Evolutionary conservation across 1,284 basidiomycete genomes (phyloP).

Genomic region (Microbotryum saponariae): DNA sequence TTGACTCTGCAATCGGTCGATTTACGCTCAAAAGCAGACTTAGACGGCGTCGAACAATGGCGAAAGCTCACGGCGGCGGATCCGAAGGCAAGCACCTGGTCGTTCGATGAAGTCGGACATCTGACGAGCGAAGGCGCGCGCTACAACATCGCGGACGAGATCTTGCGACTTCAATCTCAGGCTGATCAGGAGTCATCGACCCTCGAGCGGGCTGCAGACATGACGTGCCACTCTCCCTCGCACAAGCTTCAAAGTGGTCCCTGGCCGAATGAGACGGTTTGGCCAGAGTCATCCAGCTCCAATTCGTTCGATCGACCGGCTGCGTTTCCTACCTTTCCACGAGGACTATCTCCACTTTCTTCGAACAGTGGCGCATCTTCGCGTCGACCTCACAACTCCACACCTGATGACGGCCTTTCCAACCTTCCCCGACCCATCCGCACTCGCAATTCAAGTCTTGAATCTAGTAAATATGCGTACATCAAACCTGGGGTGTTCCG

Average conservation of each 20-base stretch:
- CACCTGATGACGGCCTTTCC: too few species aligned
- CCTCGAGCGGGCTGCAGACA: background rate
- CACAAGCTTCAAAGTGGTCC: background rate
- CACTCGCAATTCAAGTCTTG: too few species aligned
- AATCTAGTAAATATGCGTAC: too few species aligned
- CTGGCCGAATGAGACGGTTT: background rate
- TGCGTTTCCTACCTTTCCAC: background rate
- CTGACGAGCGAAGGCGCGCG: conserved; percentile 9
- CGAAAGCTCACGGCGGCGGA: background rate
- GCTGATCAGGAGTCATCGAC: background rate
- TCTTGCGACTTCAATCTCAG: conserved; percentile 17
- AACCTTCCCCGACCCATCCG: too few species aligned
- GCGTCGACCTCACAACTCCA: too few species aligned
- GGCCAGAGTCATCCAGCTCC: background rate
- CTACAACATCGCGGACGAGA: conserved; percentile 28
- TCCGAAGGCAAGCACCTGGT: conserved; percentile 8
- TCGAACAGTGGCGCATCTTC: too few species aligned
- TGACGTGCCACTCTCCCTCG: background rate
- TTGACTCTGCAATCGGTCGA: background rate
- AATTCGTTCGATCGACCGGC: background rate
- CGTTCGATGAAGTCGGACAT: conserved; percentile 6
- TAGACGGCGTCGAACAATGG: background rate
- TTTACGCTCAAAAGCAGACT: background rate
- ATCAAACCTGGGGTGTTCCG: too few species aligned
- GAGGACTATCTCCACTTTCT: background rate